Evolutionary conservation across 1,139 yeast genomes (phyloP).

Genomic region (Candida pseudoviswanathii): DNA sequence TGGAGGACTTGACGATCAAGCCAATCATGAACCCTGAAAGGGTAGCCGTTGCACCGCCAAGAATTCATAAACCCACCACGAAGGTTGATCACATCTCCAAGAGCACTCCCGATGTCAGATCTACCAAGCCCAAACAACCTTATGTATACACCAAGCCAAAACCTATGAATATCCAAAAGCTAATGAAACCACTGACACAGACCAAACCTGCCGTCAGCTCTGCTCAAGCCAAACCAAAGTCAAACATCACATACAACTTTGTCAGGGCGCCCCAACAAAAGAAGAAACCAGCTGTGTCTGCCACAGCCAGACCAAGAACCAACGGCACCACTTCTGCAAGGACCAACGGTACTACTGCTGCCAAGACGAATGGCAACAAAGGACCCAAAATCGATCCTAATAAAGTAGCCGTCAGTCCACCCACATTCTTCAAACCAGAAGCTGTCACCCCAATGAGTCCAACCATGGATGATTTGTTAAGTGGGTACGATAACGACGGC

Average conservation of each 20-base stretch:
- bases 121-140: constrained; percentile 21
- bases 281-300: constrained; percentile 8
- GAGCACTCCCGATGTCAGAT: constrained; percentile 12
- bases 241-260: constrained; percentile 36
- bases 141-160: constrained; percentile 45
- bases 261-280: constrained; percentile 18
- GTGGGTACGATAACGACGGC: constrained; percentile 25
- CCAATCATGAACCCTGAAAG: constrained; percentile 14
- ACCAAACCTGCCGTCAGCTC: constrained; percentile 21
- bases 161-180: constrained; percentile 36
- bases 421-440: constrained; percentile 5
- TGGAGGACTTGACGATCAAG: constrained; percentile 23
- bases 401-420: constrained; percentile 10
- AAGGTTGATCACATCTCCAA: constrained; percentile 12
- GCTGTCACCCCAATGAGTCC: constrained; percentile 17
- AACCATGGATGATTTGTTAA: constrained; percentile 32
- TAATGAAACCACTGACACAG: constrained; percentile 20
- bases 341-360: constrained; percentile 7
- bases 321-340: constrained; percentile 3
- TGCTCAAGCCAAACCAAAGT: constrained; percentile 15
- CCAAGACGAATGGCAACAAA: constrained; percentile 7
- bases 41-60: background rate
- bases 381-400: constrained; percentile 6
- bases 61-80: constrained; percentile 2
- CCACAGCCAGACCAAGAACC: constrained; percentile 6